Evolutionary conservation across 768 basidiomycete species (phyloP).

Genomic region (Kwoniella dendrophila): DNA sequence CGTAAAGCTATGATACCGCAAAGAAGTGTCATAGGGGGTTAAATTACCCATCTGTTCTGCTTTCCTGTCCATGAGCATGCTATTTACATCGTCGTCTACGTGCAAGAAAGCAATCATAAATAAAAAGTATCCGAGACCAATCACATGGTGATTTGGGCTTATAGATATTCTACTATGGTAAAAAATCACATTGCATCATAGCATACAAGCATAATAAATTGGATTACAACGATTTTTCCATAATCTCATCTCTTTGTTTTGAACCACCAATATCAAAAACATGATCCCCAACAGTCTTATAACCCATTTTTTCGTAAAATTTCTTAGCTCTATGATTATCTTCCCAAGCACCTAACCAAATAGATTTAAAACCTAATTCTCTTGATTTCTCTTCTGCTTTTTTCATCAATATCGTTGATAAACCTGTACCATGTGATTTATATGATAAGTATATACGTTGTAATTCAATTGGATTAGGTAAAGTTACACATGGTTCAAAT

Average conservation of each 20-base stretch:
- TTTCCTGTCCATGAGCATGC: too few species aligned
- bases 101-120: too few species aligned
- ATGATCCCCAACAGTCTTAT: constrained; percentile 19
- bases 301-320: constrained; percentile 31
- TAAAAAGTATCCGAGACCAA: too few species aligned
- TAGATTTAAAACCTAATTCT: constrained; percentile 9
- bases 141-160: too few species aligned
- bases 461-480: constrained; percentile 11
- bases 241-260: constrained; percentile 16
- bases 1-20: too few species aligned
- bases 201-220: too few species aligned
- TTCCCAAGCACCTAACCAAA: constrained; percentile 31
- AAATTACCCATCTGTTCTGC: too few species aligned
- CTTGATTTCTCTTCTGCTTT: constrained; percentile 6
- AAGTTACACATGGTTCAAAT: constrained; percentile 14
- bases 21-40: too few species aligned
- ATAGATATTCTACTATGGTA: too few species aligned
- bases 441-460: constrained; percentile 21
- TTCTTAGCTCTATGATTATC: constrained; percentile 19
- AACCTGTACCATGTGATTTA: constrained; percentile 17
- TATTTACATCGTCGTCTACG: too few species aligned
- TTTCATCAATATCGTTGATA: not conserved
- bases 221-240: constrained; percentile 22
- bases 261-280: constrained; percentile 19
- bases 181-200: too few species aligned